phyloP scores from a whole-genome alignment of 2,329 filamentous ascomycete genomes.

The Beauveria asiatica region DNA sequence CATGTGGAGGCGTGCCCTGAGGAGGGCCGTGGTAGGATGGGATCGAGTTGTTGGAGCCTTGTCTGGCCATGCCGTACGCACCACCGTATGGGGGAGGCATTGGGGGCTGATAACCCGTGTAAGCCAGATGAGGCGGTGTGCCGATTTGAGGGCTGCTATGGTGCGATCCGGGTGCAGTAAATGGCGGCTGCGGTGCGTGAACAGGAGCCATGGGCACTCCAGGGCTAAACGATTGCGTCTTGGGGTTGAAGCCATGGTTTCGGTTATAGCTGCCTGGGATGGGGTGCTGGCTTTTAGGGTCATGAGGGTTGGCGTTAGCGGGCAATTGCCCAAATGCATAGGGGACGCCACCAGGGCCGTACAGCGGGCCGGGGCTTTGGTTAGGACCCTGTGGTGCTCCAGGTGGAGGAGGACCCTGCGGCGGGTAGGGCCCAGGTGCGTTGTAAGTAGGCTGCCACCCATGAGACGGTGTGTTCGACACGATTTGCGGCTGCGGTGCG shows the following conservation, averaged over 20 bases:
- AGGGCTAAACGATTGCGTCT: conserved; percentile 87
- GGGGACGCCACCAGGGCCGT: conserved; percentile 31
- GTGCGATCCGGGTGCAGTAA: conserved; percentile 39
- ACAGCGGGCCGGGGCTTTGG: conserved; percentile 15
- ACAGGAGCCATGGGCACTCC: conserved; percentile 40
- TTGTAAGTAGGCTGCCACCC: conserved; percentile 31
- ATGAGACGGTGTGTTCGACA: conserved; percentile 21
- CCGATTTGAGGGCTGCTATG: conserved; percentile 46
- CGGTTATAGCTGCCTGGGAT: conserved; percentile 78
- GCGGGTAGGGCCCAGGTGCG: conserved; percentile 22
- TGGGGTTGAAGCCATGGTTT: conserved; percentile 78
- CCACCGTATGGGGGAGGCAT: conserved; percentile 38
- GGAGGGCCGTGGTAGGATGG: conserved; percentile 39
- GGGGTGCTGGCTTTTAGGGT: conserved; percentile 69
- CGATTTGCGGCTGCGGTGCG: conserved; percentile 26
- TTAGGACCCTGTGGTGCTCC: conserved; percentile 17
- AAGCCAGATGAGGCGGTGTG: conserved; percentile 39
- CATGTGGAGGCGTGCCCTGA: conserved; percentile 15
- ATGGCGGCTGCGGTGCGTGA: conserved; percentile 39
- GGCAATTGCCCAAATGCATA: conserved; percentile 78
- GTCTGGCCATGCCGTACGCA: conserved; percentile 47
- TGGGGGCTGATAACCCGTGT: conserved; percentile 38
- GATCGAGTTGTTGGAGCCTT: conserved; percentile 47
- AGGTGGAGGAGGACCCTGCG: conserved; percentile 16
- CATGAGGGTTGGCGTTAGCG: conserved; percentile 58